Base-by-base conservation (phyloP, 495 filamentous ascomycete genomes). In the Penicillium cosmopolitanum region DNA sequence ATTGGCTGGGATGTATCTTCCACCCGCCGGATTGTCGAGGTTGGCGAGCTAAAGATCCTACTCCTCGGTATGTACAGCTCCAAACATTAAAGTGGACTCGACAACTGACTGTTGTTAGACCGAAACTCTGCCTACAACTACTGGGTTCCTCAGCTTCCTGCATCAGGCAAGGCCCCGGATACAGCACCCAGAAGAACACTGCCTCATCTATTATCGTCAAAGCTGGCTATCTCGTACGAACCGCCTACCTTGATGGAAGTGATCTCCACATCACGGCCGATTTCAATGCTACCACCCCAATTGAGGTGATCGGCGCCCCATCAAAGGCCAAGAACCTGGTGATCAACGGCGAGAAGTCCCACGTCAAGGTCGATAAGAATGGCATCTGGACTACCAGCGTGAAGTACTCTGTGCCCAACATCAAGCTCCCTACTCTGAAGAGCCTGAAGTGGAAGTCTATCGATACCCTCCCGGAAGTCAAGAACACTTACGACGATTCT, bases 71-170 rank as follows among this genome's bases (percentile, higher is more conserved):
- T 58, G 65, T 55, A 4, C 34, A 2, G 66, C 8, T 0, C 1
- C 18, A 50, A 19, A 10, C 7, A 5, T 10, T 47, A 4, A 36
- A 4, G 11, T 5, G 15, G 9, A 16, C 12, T n/a, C 8, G 50
- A 18, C 4, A 15, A 52, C 65, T 62, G 19, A 63, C n/a, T 5
- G 40, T 11, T 11, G 12, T 15, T 57, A 77, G 85, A 89, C 63
- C 82, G 88, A n/a, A 87, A 89, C 70, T 75, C 82, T n/a, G 88
- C 87, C 0, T 91, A 91, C 73, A 85, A 89, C 63, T 90, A 88
- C 78, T 92, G 88, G 89, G 80, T 83, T 12, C 82, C 86, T 2
- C 76, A 89, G 57, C 66, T 86, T 11, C 71, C 71, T 1, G 62
- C 59, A 53, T 60, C 40, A n/a, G 71, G 62, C n/a, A 71, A 48